Conservation (phyloP, 345 rosid genomes). For the Hibiscus mutabilis region DNA sequence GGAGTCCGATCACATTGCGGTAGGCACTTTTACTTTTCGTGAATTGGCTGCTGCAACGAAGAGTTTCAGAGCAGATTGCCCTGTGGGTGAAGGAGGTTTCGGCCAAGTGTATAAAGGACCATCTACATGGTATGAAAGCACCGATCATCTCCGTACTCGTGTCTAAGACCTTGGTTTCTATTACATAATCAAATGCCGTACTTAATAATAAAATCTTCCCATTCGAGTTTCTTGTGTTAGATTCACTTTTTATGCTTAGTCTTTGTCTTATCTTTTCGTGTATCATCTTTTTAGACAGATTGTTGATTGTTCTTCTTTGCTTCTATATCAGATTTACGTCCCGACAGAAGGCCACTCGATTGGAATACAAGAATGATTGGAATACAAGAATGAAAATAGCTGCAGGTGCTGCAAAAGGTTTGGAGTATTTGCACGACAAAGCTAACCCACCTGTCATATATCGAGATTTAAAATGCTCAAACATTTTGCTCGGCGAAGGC, state of each 20-base stretch:
- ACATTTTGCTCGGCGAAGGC: slow-evolving; percentile 54
- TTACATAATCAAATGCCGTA: not conserved
- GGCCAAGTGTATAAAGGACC: slow-evolving; percentile 76
- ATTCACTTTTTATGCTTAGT: no score
- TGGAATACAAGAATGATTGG: slow-evolving; percentile 79
- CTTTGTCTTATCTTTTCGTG: no score
- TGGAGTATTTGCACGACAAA: slow-evolving; percentile 64
- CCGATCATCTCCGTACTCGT: no score
- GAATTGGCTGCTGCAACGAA: slow-evolving; percentile 63
- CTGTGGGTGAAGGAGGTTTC: slow-evolving; percentile 69
- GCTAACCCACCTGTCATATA: slow-evolving; percentile 68
- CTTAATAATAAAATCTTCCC: not conserved
- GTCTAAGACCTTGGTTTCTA: not conserved
- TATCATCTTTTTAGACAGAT: no score
- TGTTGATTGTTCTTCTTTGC: not conserved
- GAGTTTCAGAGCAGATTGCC: slow-evolving; percentile 62
- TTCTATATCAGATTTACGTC: slow-evolving; percentile 42
- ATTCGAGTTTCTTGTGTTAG: no score
- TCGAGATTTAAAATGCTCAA: slow-evolving; percentile 64
- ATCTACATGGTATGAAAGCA: slow-evolving; percentile 56
- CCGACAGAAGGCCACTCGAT: slow-evolving; percentile 47
- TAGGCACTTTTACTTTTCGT: slow-evolving; percentile 55
- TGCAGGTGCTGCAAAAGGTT: slow-evolving; percentile 69
- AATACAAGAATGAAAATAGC: slow-evolving; percentile 66
- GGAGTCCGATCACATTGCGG: slow-evolving; percentile 46